Percentiles rank a stretch among this genome's conserved stretches.
phyloP scores from a whole-genome alignment of 345 rosid genomes.

The Salix udensis region DNA sequence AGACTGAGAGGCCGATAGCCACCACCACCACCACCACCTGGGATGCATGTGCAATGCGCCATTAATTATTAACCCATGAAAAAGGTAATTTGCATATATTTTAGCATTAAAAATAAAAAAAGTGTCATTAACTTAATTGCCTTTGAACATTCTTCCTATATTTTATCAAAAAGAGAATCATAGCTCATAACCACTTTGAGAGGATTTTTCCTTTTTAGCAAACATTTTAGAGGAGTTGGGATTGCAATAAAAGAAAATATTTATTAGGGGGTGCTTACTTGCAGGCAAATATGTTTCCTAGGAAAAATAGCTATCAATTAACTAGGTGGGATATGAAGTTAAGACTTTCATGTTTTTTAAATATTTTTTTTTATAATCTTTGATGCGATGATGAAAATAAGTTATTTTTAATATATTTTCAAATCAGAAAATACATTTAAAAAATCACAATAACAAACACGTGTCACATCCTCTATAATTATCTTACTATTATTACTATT shows the following conservation, averaged over 20 bases:
- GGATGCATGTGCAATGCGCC: slow-evolving; percentile 8
- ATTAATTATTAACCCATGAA: not conserved
- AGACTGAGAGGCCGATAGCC: not conserved
- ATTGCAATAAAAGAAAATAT: too few relatives aligned
- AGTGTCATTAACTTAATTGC: not conserved
- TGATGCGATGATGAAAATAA: too few relatives aligned
- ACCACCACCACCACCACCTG: not conserved
- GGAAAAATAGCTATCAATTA: not conserved
- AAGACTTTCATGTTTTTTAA: too few relatives aligned
- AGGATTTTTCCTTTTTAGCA: too few relatives aligned
- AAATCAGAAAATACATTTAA: too few relatives aligned
- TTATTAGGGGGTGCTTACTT: not conserved
- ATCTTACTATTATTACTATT: too few relatives aligned
- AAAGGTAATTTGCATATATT: not conserved
- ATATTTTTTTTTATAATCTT: too few relatives aligned
- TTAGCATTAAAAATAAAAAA: not conserved
- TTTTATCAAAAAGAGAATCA: not conserved
- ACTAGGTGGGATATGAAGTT: not conserved
- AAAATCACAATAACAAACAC: too few relatives aligned
- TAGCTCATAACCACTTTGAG: not conserved
- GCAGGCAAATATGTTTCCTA: not conserved
- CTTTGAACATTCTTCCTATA: not conserved
- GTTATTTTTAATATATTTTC: too few relatives aligned
- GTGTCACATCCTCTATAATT: too few relatives aligned
- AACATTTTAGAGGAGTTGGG: not conserved